phyloP scores from a whole-genome alignment of 2,329 filamentous ascomycete genomes.

The Curvularia hawaiiensis region DNA sequence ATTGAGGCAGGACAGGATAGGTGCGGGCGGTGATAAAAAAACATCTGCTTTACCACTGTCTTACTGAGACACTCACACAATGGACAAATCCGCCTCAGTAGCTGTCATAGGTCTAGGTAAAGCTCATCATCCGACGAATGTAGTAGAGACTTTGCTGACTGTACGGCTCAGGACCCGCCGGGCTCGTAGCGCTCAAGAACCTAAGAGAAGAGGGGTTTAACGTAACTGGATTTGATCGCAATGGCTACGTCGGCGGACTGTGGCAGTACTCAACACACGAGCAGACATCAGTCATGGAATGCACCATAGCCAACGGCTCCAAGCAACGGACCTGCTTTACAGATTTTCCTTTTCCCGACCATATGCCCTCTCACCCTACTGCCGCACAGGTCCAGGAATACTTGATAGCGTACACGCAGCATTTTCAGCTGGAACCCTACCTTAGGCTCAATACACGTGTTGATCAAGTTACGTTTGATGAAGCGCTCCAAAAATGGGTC shows the following conservation, averaged over 20 bases:
- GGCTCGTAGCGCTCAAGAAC: conserved; percentile 26
- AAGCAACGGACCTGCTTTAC: conserved; percentile 32
- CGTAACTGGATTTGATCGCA: conserved; percentile 28
- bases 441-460: conserved; percentile 23
- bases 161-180: conserved; percentile 14
- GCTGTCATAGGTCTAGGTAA: conserved; percentile 24
- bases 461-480: conserved; percentile 18
- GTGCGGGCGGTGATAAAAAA: too few relatives aligned
- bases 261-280: conserved; percentile 30
- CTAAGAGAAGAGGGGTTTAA: conserved; percentile 28
- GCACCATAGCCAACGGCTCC: conserved; percentile 28
- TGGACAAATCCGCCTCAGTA: conserved; percentile 4
- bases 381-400: conserved; percentile 30
- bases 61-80: background rate
- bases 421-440: conserved; percentile 24
- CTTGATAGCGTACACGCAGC: conserved; percentile 21
- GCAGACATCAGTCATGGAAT: conserved; percentile 28
- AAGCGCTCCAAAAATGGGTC: conserved; percentile 20
- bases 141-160: background rate
- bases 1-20: background rate
- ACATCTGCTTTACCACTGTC: background rate
- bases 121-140: background rate
- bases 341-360: conserved; percentile 26
- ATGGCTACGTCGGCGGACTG: conserved; percentile 27
- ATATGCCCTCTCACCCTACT: conserved; percentile 23